These are phyloP conservation scores for Colletotrichum sublineola DNA, from an alignment of 2,329 filamentous ascomycete genomes.

Conservation along the genomic window DNA sequence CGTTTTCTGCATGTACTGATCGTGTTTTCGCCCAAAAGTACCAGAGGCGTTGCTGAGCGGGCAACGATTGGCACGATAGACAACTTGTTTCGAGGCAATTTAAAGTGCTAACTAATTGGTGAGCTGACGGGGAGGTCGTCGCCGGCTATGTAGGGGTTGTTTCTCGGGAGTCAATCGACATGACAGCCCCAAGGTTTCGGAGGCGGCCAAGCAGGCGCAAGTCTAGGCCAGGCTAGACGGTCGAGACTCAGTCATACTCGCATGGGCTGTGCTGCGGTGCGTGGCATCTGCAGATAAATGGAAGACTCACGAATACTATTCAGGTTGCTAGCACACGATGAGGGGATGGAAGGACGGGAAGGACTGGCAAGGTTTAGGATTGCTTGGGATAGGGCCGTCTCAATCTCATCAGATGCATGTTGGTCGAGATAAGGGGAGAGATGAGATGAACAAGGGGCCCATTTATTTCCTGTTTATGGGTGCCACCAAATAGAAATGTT, in stretches of 20 bases:
- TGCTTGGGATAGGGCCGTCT: background rate
- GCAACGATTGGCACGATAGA: slow-evolving; percentile 18
- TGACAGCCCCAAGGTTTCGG: slow-evolving; percentile 30
- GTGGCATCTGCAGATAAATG: background rate
- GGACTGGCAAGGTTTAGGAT: background rate
- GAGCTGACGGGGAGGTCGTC: background rate
- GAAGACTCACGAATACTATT: slow-evolving; percentile 19
- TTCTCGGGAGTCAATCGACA: slow-evolving; percentile 26
- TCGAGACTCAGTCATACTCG: background rate
- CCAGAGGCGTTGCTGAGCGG: slow-evolving; percentile 25
- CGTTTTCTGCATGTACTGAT: background rate
- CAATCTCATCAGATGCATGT: background rate
- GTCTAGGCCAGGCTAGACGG: background rate
- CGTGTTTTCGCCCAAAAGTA: too few species aligned
- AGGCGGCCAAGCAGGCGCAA: background rate
- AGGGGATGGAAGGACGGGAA: slow-evolving; percentile 13
- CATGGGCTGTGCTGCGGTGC: background rate
- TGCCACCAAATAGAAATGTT: background rate
- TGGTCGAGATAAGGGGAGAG: slow-evolving; percentile 5
- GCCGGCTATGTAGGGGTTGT: slow-evolving; percentile 12
- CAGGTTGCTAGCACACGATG: background rate
- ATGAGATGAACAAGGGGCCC: slow-evolving; percentile 31
- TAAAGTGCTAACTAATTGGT: too few species aligned
- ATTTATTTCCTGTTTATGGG: background rate
- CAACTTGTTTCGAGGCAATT: slow-evolving; percentile 12